Conservation (phyloP, 768 basidiomycete genomes). For the Auriscalpium microsporum region DNA sequence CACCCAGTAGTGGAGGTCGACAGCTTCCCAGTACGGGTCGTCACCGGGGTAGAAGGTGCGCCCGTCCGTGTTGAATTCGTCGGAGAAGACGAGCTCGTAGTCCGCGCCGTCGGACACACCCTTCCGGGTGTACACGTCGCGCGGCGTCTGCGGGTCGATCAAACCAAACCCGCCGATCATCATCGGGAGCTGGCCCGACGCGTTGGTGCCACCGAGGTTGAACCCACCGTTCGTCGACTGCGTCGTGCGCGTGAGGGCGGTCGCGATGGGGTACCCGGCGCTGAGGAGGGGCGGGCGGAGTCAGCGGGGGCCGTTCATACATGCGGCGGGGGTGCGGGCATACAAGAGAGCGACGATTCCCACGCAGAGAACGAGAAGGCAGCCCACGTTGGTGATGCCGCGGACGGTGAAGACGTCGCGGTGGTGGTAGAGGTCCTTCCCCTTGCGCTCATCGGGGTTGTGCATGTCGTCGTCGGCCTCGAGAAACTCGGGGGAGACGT, state of each 20-base stretch:
- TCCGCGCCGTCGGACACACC: slow-evolving; percentile 46
- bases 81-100: slow-evolving; percentile 73
- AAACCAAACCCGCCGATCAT: slow-evolving; percentile 24
- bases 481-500: slow-evolving; percentile 41
- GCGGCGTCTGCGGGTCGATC: slow-evolving; percentile 39
- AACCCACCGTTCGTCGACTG: slow-evolving; percentile 20
- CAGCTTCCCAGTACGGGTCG: slow-evolving; percentile 87
- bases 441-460: slow-evolving; percentile 39
- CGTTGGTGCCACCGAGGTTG: slow-evolving; percentile 40
- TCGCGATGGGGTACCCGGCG: slow-evolving; percentile 16
- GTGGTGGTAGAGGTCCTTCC: slow-evolving; percentile 22
- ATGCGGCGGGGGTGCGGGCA: slow-evolving; percentile 17
- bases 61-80: slow-evolving; percentile 78
- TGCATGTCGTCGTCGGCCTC: slow-evolving; percentile 72
- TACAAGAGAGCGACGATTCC: slow-evolving; percentile 5
- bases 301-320: neutral
- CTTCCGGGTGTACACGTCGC: slow-evolving; percentile 35
- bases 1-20: slow-evolving; percentile 73
- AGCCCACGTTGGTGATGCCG: slow-evolving; percentile 30
- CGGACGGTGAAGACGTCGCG: slow-evolving; percentile 22
- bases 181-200: slow-evolving; percentile 35
- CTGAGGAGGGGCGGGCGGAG: neutral
- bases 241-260: slow-evolving; percentile 5
- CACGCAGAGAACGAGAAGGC: slow-evolving; percentile 13
- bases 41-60: slow-evolving; percentile 78